Conservation (phyloP, 192 early-diverging fungal species). For the Ramicandelaber brevisporus region DNA sequence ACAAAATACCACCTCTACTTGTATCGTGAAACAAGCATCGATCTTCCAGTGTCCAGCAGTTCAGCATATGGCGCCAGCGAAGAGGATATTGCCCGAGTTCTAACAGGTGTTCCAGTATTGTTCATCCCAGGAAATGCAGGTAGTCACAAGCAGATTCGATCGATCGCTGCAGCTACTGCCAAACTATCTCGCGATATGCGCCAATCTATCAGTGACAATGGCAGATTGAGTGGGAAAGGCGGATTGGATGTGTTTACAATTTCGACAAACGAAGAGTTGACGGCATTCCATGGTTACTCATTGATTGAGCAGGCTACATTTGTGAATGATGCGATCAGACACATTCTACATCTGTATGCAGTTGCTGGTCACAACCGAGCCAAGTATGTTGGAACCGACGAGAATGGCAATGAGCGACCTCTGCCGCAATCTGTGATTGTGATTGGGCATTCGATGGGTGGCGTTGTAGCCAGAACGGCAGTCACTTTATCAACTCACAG, state of each 20-base stretch:
- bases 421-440: constrained; percentile 52
- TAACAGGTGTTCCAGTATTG: constrained; percentile 46
- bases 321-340: constrained; percentile 50
- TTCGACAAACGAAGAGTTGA: constrained; percentile 72
- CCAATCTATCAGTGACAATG: neutral
- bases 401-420: constrained; percentile 10
- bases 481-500: constrained; percentile 42
- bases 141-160: constrained; percentile 68
- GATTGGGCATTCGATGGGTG: constrained; percentile 89
- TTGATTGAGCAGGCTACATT: constrained; percentile 69
- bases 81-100: constrained; percentile 3
- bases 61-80: constrained; percentile 9
- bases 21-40: constrained; percentile 38
- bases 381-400: constrained; percentile 3
- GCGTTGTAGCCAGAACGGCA: constrained; percentile 66
- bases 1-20: constrained; percentile 52
- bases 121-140: constrained; percentile 94
- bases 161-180: constrained; percentile 50
- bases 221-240: constrained; percentile 8
- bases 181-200: constrained; percentile 21
- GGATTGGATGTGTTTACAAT: constrained; percentile 28
- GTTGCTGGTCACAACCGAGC: constrained; percentile 11
- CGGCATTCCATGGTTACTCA: constrained; percentile 62
- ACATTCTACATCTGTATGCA: constrained; percentile 46
- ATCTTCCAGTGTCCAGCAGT: no score